Percentiles rank a stretch among this genome's conserved stretches.
phyloP scores from a whole-genome alignment of 768 basidiomycete species.

The Boletus reticulatus region DNA sequence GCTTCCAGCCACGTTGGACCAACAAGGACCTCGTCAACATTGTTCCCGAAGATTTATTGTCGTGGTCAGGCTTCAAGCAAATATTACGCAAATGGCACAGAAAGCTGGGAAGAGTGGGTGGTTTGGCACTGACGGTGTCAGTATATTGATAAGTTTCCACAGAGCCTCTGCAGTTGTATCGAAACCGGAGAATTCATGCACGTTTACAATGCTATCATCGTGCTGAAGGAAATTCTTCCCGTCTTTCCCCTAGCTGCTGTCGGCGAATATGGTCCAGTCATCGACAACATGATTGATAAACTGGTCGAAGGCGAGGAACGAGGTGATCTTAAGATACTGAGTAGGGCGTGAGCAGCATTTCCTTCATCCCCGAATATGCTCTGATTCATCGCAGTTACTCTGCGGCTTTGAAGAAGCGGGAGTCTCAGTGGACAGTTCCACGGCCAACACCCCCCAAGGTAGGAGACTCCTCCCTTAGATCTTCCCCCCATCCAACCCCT shows the following conservation, averaged over 20 bases:
- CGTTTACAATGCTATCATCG: slow-evolving; percentile 93
- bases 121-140: not conserved
- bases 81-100: slow-evolving; percentile 84
- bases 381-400: slow-evolving; percentile 50
- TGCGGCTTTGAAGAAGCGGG: slow-evolving; percentile 73
- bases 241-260: slow-evolving; percentile 79
- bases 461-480: not conserved
- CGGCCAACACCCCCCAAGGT: slow-evolving; percentile 35
- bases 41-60: slow-evolving; percentile 52
- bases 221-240: slow-evolving; percentile 87
- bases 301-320: slow-evolving; percentile 76
- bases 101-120: slow-evolving; percentile 64
- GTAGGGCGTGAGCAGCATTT: slow-evolving; percentile 56
- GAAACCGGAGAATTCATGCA: slow-evolving; percentile 93
- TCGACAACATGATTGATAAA: slow-evolving; percentile 61
- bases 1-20: slow-evolving; percentile 57
- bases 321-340: slow-evolving; percentile 80
- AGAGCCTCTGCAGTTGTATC: slow-evolving; percentile 82
- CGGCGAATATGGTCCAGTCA: slow-evolving; percentile 48
- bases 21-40: slow-evolving; percentile 41
- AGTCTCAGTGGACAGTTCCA: slow-evolving; percentile 49
- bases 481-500: not conserved
- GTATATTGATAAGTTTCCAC: slow-evolving; percentile 2
- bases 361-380: not conserved
- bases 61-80: slow-evolving; percentile 68